phyloP scores from a whole-genome alignment of 306 rosid genomes.

The Prunus mira region DNA sequence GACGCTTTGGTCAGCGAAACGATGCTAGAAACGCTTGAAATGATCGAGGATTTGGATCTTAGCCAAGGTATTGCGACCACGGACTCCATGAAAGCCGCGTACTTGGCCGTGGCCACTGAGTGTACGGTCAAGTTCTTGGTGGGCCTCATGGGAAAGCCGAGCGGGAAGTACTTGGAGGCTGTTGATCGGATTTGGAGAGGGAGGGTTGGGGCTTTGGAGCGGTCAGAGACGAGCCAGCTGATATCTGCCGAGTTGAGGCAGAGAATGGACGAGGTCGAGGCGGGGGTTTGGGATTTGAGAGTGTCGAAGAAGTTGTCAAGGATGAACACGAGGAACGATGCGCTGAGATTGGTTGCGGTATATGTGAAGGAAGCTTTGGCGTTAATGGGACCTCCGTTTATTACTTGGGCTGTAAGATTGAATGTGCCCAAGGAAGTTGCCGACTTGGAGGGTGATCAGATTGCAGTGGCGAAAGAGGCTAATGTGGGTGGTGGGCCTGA shows the following conservation, averaged over 20 bases:
- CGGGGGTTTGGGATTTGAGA: constrained; percentile 45
- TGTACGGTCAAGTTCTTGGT: constrained; percentile 54
- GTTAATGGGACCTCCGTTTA: constrained; percentile 50
- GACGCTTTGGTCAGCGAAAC: constrained; percentile 43
- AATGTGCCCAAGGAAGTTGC: background rate
- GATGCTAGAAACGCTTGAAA: constrained; percentile 45
- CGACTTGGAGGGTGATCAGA: background rate
- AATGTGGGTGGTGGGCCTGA: background rate
- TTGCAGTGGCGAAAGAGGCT: background rate
- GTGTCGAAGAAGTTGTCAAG: constrained; percentile 38
- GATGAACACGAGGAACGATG: constrained; percentile 49
- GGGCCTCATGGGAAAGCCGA: constrained; percentile 19
- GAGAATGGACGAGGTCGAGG: constrained; percentile 51
- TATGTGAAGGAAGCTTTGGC: constrained; percentile 62
- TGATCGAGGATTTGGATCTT: constrained; percentile 41
- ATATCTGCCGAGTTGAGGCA: constrained; percentile 38
- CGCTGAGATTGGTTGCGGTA: constrained; percentile 35
- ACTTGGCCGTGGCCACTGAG: constrained; percentile 69
- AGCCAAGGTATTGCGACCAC: constrained; percentile 12
- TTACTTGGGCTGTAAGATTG: constrained; percentile 32
- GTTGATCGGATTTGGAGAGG: constrained; percentile 62
- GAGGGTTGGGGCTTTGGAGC: constrained; percentile 31
- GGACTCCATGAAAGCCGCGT: constrained; percentile 51
- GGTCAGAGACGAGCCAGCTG: constrained; percentile 23
- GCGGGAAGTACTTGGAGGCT: constrained; percentile 41